These are phyloP conservation scores for Rutstroemia sydowiana DNA, from an alignment of 2,329 filamentous ascomycete species.

Conservation along the genomic window DNA sequence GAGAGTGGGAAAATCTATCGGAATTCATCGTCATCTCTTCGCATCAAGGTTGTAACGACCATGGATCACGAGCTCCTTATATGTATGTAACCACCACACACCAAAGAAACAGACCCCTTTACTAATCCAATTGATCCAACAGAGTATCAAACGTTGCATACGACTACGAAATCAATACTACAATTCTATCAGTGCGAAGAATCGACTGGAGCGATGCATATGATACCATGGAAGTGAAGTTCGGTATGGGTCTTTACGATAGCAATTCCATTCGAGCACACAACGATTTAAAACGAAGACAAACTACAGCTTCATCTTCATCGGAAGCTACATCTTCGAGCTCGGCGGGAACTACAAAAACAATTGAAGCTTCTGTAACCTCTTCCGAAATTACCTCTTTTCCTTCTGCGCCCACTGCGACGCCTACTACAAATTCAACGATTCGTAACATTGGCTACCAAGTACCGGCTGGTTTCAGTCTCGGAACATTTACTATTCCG, in stretches of 20 bases:
- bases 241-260: constrained; percentile 12
- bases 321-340: no score
- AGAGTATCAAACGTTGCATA: background rate
- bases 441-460: background rate
- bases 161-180: background rate
- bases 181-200: constrained; percentile 2
- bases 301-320: background rate
- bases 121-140: background rate
- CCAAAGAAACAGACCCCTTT: background rate
- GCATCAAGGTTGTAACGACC: constrained; percentile 1
- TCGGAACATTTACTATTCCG: background rate
- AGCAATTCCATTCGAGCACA: constrained; percentile 8
- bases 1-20: background rate
- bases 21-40: constrained; percentile 7
- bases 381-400: background rate
- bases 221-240: constrained; percentile 15
- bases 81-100: background rate
- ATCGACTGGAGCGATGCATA: constrained; percentile 15
- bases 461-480: background rate
- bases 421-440: background rate
- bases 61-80: constrained; percentile 4
- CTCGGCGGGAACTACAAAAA: background rate
- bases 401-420: background rate
- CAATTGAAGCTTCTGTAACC: background rate
- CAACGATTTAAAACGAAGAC: background rate